phyloP scores from a whole-genome alignment of 2,329 filamentous ascomycete species.

The Colletotrichum coccodes region DNA sequence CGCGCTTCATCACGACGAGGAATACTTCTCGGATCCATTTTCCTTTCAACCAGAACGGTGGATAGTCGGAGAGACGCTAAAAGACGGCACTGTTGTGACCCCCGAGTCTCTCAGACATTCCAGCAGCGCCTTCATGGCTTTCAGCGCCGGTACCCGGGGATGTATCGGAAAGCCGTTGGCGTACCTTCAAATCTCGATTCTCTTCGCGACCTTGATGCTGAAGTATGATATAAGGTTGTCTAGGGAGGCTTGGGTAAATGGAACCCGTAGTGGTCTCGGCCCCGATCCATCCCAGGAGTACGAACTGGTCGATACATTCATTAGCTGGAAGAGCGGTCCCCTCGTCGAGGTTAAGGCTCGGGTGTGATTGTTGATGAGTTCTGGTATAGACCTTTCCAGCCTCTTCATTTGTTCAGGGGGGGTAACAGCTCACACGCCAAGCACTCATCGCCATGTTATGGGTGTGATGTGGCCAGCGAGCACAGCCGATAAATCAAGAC shows the following conservation, averaged over 20 bases:
- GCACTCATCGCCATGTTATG: no score
- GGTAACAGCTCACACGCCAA: no score
- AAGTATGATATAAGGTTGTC: conserved; percentile 19
- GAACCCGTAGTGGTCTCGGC: not conserved
- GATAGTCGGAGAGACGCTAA: conserved; percentile 9
- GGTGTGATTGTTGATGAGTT: no score
- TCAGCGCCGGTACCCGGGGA: conserved; percentile 16
- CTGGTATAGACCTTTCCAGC: no score
- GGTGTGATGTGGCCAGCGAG: no score
- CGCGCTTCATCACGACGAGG: conserved; percentile 11
- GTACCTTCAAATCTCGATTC: conserved; percentile 11
- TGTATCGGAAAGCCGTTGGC: conserved; percentile 19
- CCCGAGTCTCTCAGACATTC: conserved; percentile 3
- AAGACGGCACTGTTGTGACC: not conserved
- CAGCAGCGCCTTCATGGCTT: conserved; percentile 11
- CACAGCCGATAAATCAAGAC: no score
- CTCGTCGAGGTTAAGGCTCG: not conserved
- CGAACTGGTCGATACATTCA: conserved; percentile 17
- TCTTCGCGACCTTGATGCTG: conserved; percentile 5
- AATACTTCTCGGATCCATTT: conserved; percentile 9
- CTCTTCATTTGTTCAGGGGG: no score
- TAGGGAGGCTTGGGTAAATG: conserved; percentile 2
- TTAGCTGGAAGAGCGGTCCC: conserved; percentile 19
- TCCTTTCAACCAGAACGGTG: conserved; percentile 14
- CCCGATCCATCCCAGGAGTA: conserved; percentile 13